These are phyloP conservation scores for Suillus spraguei DNA, from an alignment of 768 basidiomycete genomes.

Conservation along the genomic window DNA sequence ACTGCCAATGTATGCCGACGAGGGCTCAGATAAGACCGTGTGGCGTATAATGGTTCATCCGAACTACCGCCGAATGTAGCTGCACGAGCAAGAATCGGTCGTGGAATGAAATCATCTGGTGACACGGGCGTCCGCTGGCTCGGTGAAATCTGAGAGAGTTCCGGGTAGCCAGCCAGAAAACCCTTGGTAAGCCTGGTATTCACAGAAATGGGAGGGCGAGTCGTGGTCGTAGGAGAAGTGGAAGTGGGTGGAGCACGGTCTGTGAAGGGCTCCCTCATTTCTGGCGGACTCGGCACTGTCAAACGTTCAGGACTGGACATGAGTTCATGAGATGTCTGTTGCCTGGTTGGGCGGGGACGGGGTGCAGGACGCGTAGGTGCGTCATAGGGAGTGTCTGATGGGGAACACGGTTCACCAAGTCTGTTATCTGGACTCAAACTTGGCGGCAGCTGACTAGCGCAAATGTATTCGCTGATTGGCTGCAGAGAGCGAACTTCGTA, in stretches of 20 bases:
- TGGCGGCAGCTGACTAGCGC: slow-evolving; percentile 3
- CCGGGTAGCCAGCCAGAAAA: neutral
- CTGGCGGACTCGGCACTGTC: slow-evolving; percentile 1
- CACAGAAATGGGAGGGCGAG: slow-evolving; percentile 9
- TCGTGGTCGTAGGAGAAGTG: neutral
- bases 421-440: neutral
- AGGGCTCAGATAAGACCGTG: slow-evolving; percentile 5
- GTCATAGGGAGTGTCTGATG: slow-evolving; percentile 11
- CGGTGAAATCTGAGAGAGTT: neutral
- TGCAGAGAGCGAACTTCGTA: neutral
- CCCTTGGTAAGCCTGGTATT: slow-evolving; percentile 1
- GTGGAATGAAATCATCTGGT: slow-evolving; percentile 1
- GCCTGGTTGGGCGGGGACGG: slow-evolving; percentile 8
- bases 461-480: neutral
- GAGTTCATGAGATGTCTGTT: slow-evolving; percentile 1
- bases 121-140: slow-evolving; percentile 12
- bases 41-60: slow-evolving; percentile 10
- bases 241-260: slow-evolving; percentile 1
- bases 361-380: slow-evolving; percentile 3
- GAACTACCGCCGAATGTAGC: slow-evolving; percentile 17
- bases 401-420: slow-evolving; percentile 9
- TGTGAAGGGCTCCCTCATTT: neutral
- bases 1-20: slow-evolving; percentile 17
- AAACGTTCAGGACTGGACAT: slow-evolving; percentile 3
- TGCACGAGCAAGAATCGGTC: slow-evolving; percentile 13